Base-by-base conservation (phyloP, 495 filamentous ascomycete species). In the Hypoxylon intermedium region DNA sequence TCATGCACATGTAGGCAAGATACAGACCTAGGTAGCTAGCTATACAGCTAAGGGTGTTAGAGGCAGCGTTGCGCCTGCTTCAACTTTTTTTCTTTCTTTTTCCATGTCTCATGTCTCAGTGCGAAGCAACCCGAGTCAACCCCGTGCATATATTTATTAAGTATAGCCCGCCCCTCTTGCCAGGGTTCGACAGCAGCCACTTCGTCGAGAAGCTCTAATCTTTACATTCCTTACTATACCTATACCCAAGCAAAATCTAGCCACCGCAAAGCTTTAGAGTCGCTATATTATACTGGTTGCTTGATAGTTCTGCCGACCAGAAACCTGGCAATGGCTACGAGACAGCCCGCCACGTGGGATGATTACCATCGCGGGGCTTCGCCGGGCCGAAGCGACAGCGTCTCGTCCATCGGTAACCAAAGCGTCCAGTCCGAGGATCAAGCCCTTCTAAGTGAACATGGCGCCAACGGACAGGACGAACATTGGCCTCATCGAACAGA, bases 321-420 rank as follows among this genome's bases (percentile, higher is more conserved):
- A 33, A 1, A 28, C 43, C 50, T 13, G 34, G 44, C 56, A 34
- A 72, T 67, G 65, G 28, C 58, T 53, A 52, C 63, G 51, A 72
- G 74, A 58, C 80, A 78, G 61, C 80, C 81, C 9, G 71, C 79
- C 15, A 83, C 72, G 44, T 85, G 82, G 82, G 79, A 81, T 63
- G 78, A 85, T 47, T 75, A 79, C 50, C 67, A 75, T 26, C 65
- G 67, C 37, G 30, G 71, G 54, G 46, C 52, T 28, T 72, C 73
- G 7, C 72, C 68, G 3, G 63, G 59, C 23, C 55, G 75, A 34
- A 74, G 68, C 31, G 67, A 70, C 31, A 81, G 77, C 47, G 19
- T 68, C 3, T 71, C 68, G 6, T 77, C 74, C 15, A 47, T 72
- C 9, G 67, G 65, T n/a, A 67, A 67, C 57, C 59, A 69, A 18